A percentile compares a stretch with the other conserved stretches of the same genome.
Conservation (phyloP, 2,329 filamentous ascomycete species). For the Fusarium sp. region DNA sequence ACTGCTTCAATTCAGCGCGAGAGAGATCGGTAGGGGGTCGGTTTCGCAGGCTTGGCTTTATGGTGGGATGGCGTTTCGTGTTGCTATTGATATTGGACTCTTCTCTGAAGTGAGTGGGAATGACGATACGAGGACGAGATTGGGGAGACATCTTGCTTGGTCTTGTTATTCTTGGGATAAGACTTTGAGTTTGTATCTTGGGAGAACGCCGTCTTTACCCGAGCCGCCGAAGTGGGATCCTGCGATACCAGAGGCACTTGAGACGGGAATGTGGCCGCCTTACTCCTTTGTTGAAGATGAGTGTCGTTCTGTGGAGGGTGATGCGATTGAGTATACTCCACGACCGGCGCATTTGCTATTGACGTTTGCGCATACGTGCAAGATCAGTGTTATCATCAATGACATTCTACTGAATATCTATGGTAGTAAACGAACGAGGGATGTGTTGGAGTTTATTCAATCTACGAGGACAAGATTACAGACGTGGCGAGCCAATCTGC, state of each 20-base stretch:
- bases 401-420: background rate
- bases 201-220: background rate
- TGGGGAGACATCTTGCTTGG: slow-evolving; percentile 1
- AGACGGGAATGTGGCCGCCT: background rate
- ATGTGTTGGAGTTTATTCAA: background rate
- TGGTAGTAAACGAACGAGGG: background rate
- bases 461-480: background rate
- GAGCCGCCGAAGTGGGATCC: background rate
- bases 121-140: background rate
- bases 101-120: background rate
- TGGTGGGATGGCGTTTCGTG: background rate
- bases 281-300: background rate
- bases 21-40: background rate
- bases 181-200: background rate
- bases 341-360: background rate
- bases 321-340: background rate
- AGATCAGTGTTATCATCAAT: background rate
- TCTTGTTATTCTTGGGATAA: slow-evolving; percentile 5
- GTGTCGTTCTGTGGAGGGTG: background rate
- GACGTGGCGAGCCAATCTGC: background rate
- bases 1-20: background rate
- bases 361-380: background rate
- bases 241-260: background rate
- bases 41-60: slow-evolving; percentile 3
- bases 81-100: background rate